These are phyloP conservation scores for Avicennia marina DNA, from an alignment of 257 asterid species.

Conservation along the genomic window DNA sequence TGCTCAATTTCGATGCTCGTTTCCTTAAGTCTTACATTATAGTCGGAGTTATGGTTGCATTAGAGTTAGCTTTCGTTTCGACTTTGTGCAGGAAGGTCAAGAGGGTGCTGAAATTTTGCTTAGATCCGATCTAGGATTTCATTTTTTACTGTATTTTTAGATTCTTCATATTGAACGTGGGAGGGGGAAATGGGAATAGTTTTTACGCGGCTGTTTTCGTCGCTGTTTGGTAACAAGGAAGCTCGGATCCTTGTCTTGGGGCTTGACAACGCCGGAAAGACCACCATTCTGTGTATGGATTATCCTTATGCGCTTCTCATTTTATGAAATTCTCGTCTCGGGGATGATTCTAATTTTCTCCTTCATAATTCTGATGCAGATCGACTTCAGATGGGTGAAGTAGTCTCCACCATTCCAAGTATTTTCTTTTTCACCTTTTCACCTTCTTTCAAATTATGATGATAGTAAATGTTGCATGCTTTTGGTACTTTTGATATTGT, in stretches of 20 bases:
- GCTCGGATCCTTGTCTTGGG: conserved; percentile 93
- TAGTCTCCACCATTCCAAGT: conserved; percentile 96
- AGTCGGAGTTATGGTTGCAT: not conserved
- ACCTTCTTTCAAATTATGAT: not conserved
- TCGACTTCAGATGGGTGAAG: conserved; percentile 99
- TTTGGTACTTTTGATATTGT: not conserved
- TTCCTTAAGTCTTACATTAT: not conserved
- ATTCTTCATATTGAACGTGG: conserved; percentile 9
- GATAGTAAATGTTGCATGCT: conserved; percentile 1
- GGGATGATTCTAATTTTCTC: not conserved
- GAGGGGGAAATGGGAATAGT: conserved; percentile 60
- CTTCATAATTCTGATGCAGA: conserved; percentile 35
- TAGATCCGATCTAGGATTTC: conserved; percentile 35
- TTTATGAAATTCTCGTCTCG: not conserved
- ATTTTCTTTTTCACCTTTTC: not conserved
- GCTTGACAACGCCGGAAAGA: conserved; percentile 92
- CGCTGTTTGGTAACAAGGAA: conserved; percentile 79
- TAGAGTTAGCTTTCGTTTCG: conserved; percentile 2
- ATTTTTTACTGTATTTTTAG: conserved; percentile 2
- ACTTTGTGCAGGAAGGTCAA: conserved; percentile 18
- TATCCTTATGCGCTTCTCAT: not conserved
- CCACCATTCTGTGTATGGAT: conserved; percentile 72
- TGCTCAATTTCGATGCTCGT: conserved; percentile 2
- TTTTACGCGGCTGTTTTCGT: conserved; percentile 68
- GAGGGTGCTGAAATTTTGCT: conserved; percentile 19